phyloP scores from a whole-genome alignment of 2,329 filamentous ascomycete species.

The Botrytis fabae region DNA sequence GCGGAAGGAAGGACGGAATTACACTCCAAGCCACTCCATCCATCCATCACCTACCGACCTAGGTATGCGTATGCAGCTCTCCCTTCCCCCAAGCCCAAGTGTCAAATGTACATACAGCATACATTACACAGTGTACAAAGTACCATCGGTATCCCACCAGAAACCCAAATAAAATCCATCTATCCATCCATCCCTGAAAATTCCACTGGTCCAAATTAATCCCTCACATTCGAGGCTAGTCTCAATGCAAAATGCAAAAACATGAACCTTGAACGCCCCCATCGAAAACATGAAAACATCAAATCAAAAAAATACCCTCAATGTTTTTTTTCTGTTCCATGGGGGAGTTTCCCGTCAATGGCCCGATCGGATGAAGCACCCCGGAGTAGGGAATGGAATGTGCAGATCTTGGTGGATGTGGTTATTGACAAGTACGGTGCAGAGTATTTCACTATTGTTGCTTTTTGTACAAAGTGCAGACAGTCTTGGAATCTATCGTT shows the following conservation, averaged over 20 bases:
- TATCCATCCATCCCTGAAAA: neutral
- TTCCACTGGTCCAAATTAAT: constrained; percentile 36
- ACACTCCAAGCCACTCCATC: neutral
- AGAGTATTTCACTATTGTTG: neutral
- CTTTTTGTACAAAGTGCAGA: neutral
- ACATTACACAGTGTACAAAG: too few species aligned
- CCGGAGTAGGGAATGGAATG: neutral
- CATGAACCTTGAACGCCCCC: neutral
- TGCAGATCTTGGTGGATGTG: neutral
- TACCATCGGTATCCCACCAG: too few species aligned
- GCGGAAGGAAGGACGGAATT: neutral
- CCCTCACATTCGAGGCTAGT: constrained; percentile 29
- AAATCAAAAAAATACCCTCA: neutral
- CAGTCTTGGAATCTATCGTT: fast-evolving
- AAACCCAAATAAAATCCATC: too few species aligned
- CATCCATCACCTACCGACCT: neutral
- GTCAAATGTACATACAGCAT: too few species aligned
- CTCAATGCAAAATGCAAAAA: neutral
- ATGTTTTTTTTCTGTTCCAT: neutral
- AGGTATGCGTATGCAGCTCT: too few species aligned
- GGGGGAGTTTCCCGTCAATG: neutral
- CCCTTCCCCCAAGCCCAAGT: too few species aligned
- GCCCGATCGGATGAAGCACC: neutral
- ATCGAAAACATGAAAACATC: neutral
- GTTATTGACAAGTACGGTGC: too few species aligned